Evolutionary conservation across 305 asterid genomes (phyloP), one percentile per base, ranked within the genome.

Genomic region (Fraxinus platypoda): DNA sequence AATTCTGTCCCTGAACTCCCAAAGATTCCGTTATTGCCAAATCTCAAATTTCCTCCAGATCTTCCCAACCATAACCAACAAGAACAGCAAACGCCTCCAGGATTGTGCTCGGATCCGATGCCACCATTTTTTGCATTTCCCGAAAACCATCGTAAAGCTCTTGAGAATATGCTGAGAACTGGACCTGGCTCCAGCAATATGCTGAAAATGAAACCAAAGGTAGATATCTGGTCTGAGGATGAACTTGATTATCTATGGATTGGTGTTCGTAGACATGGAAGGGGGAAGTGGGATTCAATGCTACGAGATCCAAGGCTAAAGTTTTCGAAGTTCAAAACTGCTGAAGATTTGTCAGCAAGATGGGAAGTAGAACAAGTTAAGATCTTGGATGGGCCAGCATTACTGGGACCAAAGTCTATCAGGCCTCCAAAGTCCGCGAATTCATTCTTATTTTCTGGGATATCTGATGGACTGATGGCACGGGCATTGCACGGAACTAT

Each of bases 341-440:
- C 92, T 0, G 92, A 91, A 81, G 97, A 91, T 82, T 86, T 96
- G 82, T 89, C 92, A 52, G 81, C 86, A 23, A 86, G 98, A 83
- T 96, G 99, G 99, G 98, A 94, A 83, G 98, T 91, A 78, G 98
- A 97, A 82, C 97, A 94, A 81, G 84, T 75, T 77, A 97, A 92
- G 93, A 85, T 95, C 86, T 81, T 91, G 41, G 97, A 93, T 76
- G 91, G 88, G 38, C 92, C 91, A 0, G 87, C 83, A 19, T 75
- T 84, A 82, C 85, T 86, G 2, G 73, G 81, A 4, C 84, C 87
- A 34, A 86, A 85, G 68, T 80, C 91, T 77, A 70, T 66, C 77
- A 88, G 84, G 85, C 92, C 91, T 66, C 84, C 90, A 37, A 88
- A 88, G 81, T 76, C 75, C 9, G 71, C 84, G 54, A 86, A 88